Evolutionary conservation across 495 filamentous ascomycete species (phyloP), one percentile per base, ranked within the genome.

Genomic region (Cryomyces minteri): DNA sequence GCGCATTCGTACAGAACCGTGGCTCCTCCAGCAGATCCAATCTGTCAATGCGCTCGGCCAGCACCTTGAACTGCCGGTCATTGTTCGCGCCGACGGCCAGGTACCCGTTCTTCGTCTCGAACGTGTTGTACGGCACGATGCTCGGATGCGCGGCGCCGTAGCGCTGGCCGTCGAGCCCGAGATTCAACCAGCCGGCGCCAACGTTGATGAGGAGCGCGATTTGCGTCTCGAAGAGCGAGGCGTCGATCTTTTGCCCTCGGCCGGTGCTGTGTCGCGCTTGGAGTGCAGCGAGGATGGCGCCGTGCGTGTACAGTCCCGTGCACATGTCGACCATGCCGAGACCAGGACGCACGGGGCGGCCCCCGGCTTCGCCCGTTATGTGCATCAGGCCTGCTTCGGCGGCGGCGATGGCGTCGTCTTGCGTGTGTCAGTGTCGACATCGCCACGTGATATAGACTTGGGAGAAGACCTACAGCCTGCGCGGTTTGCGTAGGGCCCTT

Each of bases 331-430:
- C 61, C 43, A 62, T 55, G 25, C 55, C 60, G 6, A 60, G 46
- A 0, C 60, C 60, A 0, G 57, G 53, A n/a, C 57, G 49, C 0
- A 61, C 56, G 6, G 60, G 60, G 4, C 51, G 53, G 0, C 55
- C 56, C 11, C 55, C 54, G 31, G 55, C 47, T 39, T 59, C 52
- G 5, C 60, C 60, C 0, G 60, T 61, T 41, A 62, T 56, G 36
- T 62, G 58, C 58, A 62, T 60, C 4, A 62, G 51, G 2, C 60
- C 60, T 34, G 52, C 57, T 43, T 62, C 60, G 8, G 51, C 52
- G 6, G 54, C 51, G 6, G 54, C 54, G 42, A 56, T 56, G 28
- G 54, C 54, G 46, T 56, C 54, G 43, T 56, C 18, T 25, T 25
- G 18, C 18, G 18, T 25, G 18, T 25, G 18, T 25, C 18, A 25